These are phyloP conservation scores for Asterophora parasitica DNA, from an alignment of 768 basidiomycete species.

Conservation along the genomic window DNA sequence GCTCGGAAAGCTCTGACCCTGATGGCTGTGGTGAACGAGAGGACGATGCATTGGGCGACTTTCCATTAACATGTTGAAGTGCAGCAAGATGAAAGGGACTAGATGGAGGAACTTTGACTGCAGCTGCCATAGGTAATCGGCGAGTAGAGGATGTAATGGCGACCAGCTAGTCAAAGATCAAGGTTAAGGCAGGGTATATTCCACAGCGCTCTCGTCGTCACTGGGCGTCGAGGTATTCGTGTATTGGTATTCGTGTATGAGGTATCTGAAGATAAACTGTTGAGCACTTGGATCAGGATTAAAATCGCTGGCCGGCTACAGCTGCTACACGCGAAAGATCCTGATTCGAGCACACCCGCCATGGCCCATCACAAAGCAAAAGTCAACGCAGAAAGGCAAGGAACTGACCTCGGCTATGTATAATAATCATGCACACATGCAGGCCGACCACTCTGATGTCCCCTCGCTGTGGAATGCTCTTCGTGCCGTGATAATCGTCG, in stretches of 20 bases:
- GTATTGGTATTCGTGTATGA: not conserved
- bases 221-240: not conserved
- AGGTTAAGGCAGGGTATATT: constrained; percentile 4
- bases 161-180: not conserved
- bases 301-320: constrained; percentile 3
- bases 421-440: constrained; percentile 4
- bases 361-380: constrained; percentile 1
- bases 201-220: not conserved
- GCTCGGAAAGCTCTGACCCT: constrained; percentile 27
- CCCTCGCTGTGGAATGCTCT: constrained; percentile 3
- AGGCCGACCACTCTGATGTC: not conserved
- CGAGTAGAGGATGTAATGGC: not conserved
- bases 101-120: constrained; percentile 36
- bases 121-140: constrained; percentile 39
- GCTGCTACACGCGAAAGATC: not conserved
- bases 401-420: constrained; percentile 10
- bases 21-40: constrained; percentile 36
- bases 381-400: not conserved
- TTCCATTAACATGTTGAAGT: constrained; percentile 32
- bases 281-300: constrained; percentile 7
- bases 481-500: not conserved
- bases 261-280: constrained; percentile 7
- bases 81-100: constrained; percentile 44
- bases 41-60: constrained; percentile 34
- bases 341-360: constrained; percentile 5